Evolutionary conservation across 2,329 filamentous ascomycete species (phyloP).

Genomic region (Sarocladium kiliense): DNA sequence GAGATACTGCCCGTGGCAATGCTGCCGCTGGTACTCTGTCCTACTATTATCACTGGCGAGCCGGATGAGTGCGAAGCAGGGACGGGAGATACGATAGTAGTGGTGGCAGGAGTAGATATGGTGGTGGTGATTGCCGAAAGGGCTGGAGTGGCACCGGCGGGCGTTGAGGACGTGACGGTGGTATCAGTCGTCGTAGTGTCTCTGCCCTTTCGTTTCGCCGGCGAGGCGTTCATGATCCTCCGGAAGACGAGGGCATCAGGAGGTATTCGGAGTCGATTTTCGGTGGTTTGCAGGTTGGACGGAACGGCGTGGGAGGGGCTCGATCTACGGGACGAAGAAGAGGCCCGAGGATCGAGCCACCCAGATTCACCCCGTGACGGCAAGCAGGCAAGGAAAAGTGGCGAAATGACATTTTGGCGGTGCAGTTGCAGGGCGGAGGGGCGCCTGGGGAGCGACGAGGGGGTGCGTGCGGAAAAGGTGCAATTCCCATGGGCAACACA

Average conservation of each 20-base stretch:
- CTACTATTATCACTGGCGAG: neutral
- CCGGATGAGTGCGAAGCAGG: neutral
- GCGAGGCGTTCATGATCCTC: constrained; percentile 5
- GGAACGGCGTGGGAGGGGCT: constrained; percentile 3
- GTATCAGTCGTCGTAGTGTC: constrained; percentile 9
- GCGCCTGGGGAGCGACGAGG: neutral
- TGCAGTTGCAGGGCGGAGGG: neutral
- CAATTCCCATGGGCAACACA: neutral
- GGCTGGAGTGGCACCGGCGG: neutral
- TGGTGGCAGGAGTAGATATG: neutral
- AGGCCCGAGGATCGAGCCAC: constrained; percentile 11
- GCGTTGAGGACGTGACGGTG: neutral
- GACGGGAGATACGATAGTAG: neutral
- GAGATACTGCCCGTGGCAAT: neutral
- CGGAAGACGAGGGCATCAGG: neutral
- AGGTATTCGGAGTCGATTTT: neutral
- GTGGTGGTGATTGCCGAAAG: neutral
- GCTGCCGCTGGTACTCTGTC: neutral
- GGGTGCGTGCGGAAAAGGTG: neutral
- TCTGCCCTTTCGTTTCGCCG: neutral
- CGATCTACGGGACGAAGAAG: constrained; percentile 11
- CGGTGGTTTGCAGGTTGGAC: constrained; percentile 1
- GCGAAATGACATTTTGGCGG: neutral
- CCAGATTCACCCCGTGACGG: constrained; percentile 10
- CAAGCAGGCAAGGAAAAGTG: neutral